These are phyloP conservation scores for Penicillium sp. DNA, from an alignment of 2,329 filamentous ascomycete genomes.

Conservation along the genomic window DNA sequence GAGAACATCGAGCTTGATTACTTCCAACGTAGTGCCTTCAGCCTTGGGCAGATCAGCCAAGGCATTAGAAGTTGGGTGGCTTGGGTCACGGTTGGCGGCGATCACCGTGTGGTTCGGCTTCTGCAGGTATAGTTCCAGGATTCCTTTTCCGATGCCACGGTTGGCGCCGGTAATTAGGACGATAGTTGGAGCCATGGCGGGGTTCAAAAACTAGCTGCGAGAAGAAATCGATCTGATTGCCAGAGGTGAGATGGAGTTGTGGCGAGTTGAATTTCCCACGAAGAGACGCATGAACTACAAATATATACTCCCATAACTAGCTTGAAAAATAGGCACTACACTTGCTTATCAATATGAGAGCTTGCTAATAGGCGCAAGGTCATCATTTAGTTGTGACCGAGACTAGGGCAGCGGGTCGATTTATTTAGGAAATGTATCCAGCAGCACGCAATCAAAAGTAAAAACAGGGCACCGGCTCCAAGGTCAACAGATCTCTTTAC, in stretches of 20 bases:
- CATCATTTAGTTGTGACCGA: neutral
- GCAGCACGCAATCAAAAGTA: neutral
- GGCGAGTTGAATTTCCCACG: no score
- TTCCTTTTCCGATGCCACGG: neutral
- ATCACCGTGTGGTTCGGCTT: neutral
- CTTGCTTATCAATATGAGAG: neutral
- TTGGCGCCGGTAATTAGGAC: neutral
- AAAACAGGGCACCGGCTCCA: neutral
- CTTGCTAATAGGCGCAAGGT: neutral
- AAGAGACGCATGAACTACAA: neutral
- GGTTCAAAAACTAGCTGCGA: neutral
- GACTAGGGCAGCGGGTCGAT: no score
- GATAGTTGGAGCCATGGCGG: neutral
- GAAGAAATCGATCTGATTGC: neutral
- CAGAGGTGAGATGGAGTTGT: neutral
- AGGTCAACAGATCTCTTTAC: neutral
- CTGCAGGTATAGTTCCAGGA: neutral
- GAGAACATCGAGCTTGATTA: neutral
- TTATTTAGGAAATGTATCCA: neutral
- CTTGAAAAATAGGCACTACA: neutral
- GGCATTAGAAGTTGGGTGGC: neutral
- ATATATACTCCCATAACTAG: neutral
- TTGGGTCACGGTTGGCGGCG: neutral
- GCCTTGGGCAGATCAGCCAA: neutral
- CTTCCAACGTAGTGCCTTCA: neutral